Conservation (phyloP, 2,329 filamentous ascomycete species). For the Trichoderma endophyticum region DNA sequence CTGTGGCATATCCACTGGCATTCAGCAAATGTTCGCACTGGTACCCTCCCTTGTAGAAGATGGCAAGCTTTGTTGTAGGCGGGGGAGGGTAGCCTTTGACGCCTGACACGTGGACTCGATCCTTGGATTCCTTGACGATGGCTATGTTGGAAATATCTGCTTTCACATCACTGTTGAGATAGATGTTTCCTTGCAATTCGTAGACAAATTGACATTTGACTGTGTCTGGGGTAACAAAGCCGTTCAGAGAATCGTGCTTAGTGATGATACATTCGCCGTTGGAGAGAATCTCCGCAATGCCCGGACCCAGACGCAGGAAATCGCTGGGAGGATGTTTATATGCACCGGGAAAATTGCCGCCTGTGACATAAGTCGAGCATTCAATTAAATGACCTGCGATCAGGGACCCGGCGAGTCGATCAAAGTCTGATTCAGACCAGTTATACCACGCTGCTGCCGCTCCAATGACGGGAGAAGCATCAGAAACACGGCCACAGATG, state of each 20-base stretch:
- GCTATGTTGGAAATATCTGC: conserved; percentile 38
- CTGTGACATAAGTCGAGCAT: conserved; percentile 49
- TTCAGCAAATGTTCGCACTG: conserved; percentile 45
- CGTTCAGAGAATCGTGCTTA: conserved; percentile 45
- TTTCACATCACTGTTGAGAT: conserved; percentile 48
- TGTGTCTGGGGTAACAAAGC: conserved; percentile 35
- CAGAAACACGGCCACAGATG: conserved; percentile 42
- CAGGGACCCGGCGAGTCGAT: conserved; percentile 44
- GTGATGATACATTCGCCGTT: conserved; percentile 47
- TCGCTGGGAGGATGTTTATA: conserved; percentile 24
- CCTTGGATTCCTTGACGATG: conserved; percentile 34
- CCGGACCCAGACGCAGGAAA: conserved; percentile 40
- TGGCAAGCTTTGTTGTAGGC: conserved; percentile 50
- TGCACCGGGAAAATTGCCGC: conserved; percentile 48
- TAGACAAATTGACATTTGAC: conserved; percentile 49
- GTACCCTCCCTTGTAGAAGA: conserved; percentile 48
- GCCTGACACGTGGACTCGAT: conserved; percentile 41
- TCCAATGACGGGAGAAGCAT: conserved; percentile 48
- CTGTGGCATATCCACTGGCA: conserved; percentile 45
- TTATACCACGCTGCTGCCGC: conserved; percentile 52
- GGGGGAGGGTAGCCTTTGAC: conserved; percentile 43
- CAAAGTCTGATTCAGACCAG: conserved; percentile 44
- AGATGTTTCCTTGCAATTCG: conserved; percentile 46
- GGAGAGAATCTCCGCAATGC: conserved; percentile 46
- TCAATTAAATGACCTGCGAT: conserved; percentile 51